Evolutionary conservation across 352 stramenopile species (phyloP).

Genomic region (Phytophthora idaei): DNA sequence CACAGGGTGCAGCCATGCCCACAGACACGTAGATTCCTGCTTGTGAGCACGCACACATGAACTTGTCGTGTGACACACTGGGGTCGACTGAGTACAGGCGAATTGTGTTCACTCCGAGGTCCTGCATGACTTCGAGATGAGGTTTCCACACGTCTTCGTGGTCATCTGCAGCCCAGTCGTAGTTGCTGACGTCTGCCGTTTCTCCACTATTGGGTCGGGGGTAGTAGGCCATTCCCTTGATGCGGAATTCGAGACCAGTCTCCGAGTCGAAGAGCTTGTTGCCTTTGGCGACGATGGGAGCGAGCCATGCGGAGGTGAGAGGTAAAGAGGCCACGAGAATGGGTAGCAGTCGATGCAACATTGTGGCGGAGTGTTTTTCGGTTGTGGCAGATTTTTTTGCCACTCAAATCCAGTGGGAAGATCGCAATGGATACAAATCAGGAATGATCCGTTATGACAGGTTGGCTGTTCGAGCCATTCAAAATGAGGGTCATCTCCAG

Average conservation of each 20-base stretch:
- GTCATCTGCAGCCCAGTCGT: conserved; percentile 70
- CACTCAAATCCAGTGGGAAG: conserved; percentile 6
- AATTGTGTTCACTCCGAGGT: conserved; percentile 69
- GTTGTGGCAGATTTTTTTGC: not conserved
- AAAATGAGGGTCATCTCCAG: too few relatives aligned
- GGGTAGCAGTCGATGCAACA: conserved; percentile 1
- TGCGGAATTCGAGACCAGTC: conserved; percentile 66
- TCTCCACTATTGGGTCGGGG: conserved; percentile 67
- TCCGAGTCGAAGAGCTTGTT: conserved; percentile 88
- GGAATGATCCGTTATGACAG: conserved; percentile 1
- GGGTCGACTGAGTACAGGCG: conserved; percentile 73
- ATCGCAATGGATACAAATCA: conserved; percentile 23
- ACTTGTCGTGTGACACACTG: conserved; percentile 68
- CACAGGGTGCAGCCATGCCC: conserved; percentile 61
- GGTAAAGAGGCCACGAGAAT: conserved; percentile 12
- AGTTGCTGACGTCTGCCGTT: conserved; percentile 54
- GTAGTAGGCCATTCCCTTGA: conserved; percentile 79
- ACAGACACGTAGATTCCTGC: conserved; percentile 78
- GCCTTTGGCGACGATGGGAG: conserved; percentile 59
- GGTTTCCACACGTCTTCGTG: conserved; percentile 58
- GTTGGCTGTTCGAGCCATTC: conserved; percentile 7
- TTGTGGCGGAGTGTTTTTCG: not conserved
- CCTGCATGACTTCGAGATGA: conserved; percentile 58
- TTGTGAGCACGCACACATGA: conserved; percentile 76
- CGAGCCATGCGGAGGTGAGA: conserved; percentile 41